Conservation (phyloP, 441 rosid genomes). For the Theobroma grandiflorum region DNA sequence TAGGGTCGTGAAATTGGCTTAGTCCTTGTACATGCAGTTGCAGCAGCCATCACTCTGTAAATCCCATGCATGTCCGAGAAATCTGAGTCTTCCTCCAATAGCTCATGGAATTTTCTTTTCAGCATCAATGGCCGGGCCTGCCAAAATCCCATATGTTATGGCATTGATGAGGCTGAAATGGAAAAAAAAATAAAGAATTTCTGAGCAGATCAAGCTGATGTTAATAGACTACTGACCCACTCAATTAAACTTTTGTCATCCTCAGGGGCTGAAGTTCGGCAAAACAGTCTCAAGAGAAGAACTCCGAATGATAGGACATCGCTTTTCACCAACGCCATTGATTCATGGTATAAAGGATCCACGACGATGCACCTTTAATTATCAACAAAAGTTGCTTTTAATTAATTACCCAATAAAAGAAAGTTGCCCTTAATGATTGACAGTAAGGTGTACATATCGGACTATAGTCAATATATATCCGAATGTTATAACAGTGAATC, state of each 20-base stretch:
- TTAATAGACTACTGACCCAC: slow-evolving; percentile 41
- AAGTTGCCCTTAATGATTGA: not conserved
- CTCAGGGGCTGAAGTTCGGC: slow-evolving; percentile 40
- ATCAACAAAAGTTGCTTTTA: slow-evolving; percentile 9
- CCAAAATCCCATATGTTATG: not conserved
- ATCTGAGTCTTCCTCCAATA: slow-evolving; percentile 45
- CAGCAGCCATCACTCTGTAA: slow-evolving; percentile 52
- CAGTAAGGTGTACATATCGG: not conserved
- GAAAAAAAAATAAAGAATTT: not conserved
- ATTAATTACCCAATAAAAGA: not conserved
- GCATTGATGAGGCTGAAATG: not conserved
- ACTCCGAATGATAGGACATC: slow-evolving; percentile 52
- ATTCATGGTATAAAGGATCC: slow-evolving; percentile 29
- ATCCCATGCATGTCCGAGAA: slow-evolving; percentile 45
- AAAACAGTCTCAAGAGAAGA: slow-evolving; percentile 49
- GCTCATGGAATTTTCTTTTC: slow-evolving; percentile 46
- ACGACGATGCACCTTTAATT: slow-evolving; percentile 27
- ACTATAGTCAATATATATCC: not conserved
- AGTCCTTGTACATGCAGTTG: slow-evolving; percentile 40
- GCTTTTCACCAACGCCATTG: slow-evolving; percentile 33
- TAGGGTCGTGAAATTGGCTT: slow-evolving; percentile 40
- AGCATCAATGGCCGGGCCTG: slow-evolving; percentile 52
- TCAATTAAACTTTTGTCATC: slow-evolving; percentile 46
- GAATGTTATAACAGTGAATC: not conserved
- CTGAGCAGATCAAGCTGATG: not conserved